phyloP scores from a whole-genome alignment of 257 asterid species.

The Solanum medicagineum region DNA sequence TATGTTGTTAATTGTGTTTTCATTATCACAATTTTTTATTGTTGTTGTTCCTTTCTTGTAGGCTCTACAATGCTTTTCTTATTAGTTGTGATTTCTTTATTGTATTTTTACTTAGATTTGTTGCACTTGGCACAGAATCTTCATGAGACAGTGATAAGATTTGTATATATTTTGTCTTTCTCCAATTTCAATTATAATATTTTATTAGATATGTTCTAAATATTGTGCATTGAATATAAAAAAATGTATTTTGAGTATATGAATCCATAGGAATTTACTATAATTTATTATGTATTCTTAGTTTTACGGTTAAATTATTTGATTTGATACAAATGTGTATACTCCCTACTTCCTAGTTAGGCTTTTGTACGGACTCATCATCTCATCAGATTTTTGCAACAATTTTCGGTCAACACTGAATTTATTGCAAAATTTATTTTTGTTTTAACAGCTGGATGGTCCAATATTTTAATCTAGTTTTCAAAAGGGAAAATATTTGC shows the following conservation, averaged over 20 bases:
- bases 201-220: too few species aligned
- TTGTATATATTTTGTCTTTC: rapidly evolving
- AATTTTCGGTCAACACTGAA: background rate
- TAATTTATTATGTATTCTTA: background rate
- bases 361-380: background rate
- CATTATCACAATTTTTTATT: too few species aligned
- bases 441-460: background rate
- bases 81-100: background rate
- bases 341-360: background rate
- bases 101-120: too few species aligned
- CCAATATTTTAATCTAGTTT: background rate
- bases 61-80: background rate
- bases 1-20: too few species aligned
- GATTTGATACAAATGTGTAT: background rate
- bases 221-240: background rate
- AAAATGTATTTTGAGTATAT: background rate
- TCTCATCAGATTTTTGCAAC: background rate
- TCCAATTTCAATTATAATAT: too few species aligned
- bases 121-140: background rate
- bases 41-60: too few species aligned
- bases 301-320: background rate
- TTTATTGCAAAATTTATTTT: background rate
- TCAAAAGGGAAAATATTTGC: too few species aligned
- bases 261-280: background rate
- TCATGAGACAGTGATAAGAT: rapidly evolving